Evolutionary conservation across 2,329 filamentous ascomycete genomes (phyloP).

Genomic region (Fusarium citri): DNA sequence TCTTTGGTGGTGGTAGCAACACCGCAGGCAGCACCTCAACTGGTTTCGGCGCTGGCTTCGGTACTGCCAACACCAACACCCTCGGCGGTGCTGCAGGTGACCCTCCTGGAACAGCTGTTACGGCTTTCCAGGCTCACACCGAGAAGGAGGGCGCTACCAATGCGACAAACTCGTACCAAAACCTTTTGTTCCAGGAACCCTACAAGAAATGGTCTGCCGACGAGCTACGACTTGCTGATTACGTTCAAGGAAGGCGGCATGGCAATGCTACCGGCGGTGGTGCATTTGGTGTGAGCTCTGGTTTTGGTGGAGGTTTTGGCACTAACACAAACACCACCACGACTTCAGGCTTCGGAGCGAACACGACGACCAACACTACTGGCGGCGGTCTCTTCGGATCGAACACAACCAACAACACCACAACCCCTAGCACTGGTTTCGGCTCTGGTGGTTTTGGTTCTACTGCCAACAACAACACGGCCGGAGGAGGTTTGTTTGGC

Average conservation of each 20-base stretch:
- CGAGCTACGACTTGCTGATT: slow-evolving; percentile 85
- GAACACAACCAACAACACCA: slow-evolving; percentile 48
- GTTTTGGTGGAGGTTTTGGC: slow-evolving; percentile 65
- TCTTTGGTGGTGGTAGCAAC: slow-evolving; percentile 59
- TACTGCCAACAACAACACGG: slow-evolving; percentile 46
- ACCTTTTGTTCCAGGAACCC: slow-evolving; percentile 79
- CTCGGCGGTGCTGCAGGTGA: slow-evolving; percentile 64
- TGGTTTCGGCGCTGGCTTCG: slow-evolving; percentile 57
- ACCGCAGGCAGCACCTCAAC: slow-evolving; percentile 47
- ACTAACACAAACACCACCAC: slow-evolving; percentile 46
- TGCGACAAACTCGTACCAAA: slow-evolving; percentile 77
- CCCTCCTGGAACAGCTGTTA: slow-evolving; percentile 75
- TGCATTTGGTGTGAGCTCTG: slow-evolving; percentile 77
- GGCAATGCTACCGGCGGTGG: slow-evolving; percentile 87
- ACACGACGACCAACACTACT: slow-evolving; percentile 51
- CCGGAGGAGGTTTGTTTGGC: slow-evolving; percentile 48
- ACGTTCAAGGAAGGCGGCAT: slow-evolving; percentile 84
- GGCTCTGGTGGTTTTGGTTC: slow-evolving; percentile 57
- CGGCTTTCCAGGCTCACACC: slow-evolving; percentile 74
- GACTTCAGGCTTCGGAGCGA: slow-evolving; percentile 60
- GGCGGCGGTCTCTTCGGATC: slow-evolving; percentile 54
- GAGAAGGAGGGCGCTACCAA: slow-evolving; percentile 78
- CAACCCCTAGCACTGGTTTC: slow-evolving; percentile 36
- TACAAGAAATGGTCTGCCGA: slow-evolving; percentile 94
- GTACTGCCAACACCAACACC: slow-evolving; percentile 60